Evolutionary conservation across 495 filamentous ascomycete species (phyloP).

Genomic region (Sordaria brevicollis): DNA sequence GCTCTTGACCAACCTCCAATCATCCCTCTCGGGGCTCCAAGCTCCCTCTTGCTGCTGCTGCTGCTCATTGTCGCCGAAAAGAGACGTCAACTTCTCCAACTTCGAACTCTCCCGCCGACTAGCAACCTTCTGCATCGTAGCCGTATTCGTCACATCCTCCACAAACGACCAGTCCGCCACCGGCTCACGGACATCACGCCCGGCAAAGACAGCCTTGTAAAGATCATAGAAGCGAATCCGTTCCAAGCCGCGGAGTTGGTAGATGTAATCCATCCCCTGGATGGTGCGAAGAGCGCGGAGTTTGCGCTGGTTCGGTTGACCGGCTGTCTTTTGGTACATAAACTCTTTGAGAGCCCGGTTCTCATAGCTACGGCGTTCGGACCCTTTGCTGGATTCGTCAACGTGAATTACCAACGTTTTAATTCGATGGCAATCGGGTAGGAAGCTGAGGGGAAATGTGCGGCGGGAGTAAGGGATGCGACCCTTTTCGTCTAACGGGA

Average conservation of each 20-base stretch:
- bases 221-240: slow-evolving; percentile 27
- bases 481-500: neutral
- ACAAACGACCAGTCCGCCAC: slow-evolving; percentile 26
- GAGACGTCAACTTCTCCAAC: slow-evolving; percentile 16
- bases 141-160: slow-evolving; percentile 20
- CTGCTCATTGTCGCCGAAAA: slow-evolving; percentile 1
- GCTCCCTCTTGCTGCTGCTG: neutral
- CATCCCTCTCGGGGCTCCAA: slow-evolving; percentile 13
- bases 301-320: slow-evolving; percentile 23
- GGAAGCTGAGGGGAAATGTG: slow-evolving; percentile 14
- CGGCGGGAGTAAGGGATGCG: slow-evolving; percentile 13
- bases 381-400: slow-evolving; percentile 12
- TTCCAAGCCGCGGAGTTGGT: slow-evolving; percentile 26
- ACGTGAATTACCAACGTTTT: slow-evolving; percentile 26
- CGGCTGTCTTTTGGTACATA: slow-evolving; percentile 15
- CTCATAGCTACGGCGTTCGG: slow-evolving; percentile 22
- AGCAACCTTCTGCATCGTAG: slow-evolving; percentile 7
- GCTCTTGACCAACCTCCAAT: slow-evolving; percentile 10
- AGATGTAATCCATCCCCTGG: slow-evolving; percentile 31
- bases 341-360: neutral
- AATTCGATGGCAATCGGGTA: slow-evolving; percentile 20
- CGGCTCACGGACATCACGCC: neutral
- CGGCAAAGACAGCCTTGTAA: neutral
- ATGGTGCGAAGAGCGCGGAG: slow-evolving; percentile 21
- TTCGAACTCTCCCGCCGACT: slow-evolving; percentile 1